Conservation (phyloP, 371 early-diverging fungal species). For the Mortierella sp. region DNA sequence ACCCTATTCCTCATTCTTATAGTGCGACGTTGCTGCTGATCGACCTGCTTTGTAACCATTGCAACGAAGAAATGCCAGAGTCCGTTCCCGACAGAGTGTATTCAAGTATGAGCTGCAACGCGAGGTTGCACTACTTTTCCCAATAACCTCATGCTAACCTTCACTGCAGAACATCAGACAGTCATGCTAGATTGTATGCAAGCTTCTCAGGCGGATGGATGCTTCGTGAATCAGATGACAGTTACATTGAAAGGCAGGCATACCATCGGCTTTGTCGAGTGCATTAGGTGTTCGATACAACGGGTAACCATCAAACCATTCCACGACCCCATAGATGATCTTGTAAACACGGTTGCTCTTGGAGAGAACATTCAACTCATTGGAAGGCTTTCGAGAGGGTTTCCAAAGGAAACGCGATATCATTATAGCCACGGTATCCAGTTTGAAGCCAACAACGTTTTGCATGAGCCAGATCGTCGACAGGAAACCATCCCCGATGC, state of each 20-base stretch:
- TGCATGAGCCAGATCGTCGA: not conserved
- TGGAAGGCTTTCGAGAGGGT: conserved; percentile 12
- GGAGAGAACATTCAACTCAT: conserved; percentile 28
- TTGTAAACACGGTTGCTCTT: conserved; percentile 12
- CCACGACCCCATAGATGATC: conserved; percentile 19
- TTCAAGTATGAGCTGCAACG: conserved; percentile 9
- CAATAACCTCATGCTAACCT: not conserved
- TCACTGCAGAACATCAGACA: conserved; percentile 21
- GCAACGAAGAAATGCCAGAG: conserved; percentile 31
- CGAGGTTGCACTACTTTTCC: not conserved
- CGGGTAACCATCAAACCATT: conserved; percentile 13
- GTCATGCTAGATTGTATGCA: conserved; percentile 12
- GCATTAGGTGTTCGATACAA: conserved; percentile 12
- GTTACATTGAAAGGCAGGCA: conserved; percentile 20
- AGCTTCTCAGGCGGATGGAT: conserved; percentile 3
- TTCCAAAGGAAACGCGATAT: conserved; percentile 1
- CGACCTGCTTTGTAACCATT: conserved; percentile 41
- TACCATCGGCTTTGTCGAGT: no score
- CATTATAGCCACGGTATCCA: conserved; percentile 22
- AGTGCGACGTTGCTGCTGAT: conserved; percentile 22
- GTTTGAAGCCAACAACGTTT: conserved; percentile 34
- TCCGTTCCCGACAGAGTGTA: conserved; percentile 41
- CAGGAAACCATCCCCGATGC: not conserved
- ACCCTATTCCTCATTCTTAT: not conserved
- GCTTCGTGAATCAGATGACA: conserved; percentile 30